Evolutionary conservation across 805 yeast genomes (phyloP), one percentile per base, ranked within the genome.

Genomic region (Debaryomyces maramus): DNA sequence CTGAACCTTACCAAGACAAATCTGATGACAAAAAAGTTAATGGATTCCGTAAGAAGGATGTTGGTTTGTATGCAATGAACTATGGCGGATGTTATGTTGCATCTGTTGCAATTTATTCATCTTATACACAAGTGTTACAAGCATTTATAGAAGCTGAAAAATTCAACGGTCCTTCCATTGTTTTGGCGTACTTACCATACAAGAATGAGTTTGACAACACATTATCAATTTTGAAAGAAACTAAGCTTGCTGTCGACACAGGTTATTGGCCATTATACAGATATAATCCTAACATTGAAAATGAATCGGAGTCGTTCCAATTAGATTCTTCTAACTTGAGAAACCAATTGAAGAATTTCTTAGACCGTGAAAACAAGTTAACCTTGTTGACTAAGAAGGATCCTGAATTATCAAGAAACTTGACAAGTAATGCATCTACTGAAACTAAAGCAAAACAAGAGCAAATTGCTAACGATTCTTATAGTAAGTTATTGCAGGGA

Each of bases 181-280:
- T 91, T 26, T 75, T 91, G 51, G 97, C 97, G 3, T 89, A 90
- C 61, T 71, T 90, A 52, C 98, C 98, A 30, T 81, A 83, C 61
- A 57, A 69, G 34, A 61, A 71, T 15, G 91, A 85, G 56, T 71
- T 68, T 40, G 84, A 83, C 47, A 70, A 81, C 45, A 83, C 95
- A 29, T 68, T 91, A 50, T 77, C 81, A 18, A 80, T 90, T 32
- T 73, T 91, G 53, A 83, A 85, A 60, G 93, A 87, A 60, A 90
- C 97, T 23, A 91, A 91, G 63, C 70, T 67, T 46, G 91, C 96
- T 16, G 95, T 91, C 33, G 97, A 88, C 54, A 72, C 89, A 23
- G 98, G 98, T n/a, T 84, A 85, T 68, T 89, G 97, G 95, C 98
- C 98, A 34, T 74, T 91, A 46, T 91, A 90, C 69, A 76, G 97